phyloP scores from a whole-genome alignment of 2,329 filamentous ascomycete genomes.

The Epichloe glyceriae region DNA sequence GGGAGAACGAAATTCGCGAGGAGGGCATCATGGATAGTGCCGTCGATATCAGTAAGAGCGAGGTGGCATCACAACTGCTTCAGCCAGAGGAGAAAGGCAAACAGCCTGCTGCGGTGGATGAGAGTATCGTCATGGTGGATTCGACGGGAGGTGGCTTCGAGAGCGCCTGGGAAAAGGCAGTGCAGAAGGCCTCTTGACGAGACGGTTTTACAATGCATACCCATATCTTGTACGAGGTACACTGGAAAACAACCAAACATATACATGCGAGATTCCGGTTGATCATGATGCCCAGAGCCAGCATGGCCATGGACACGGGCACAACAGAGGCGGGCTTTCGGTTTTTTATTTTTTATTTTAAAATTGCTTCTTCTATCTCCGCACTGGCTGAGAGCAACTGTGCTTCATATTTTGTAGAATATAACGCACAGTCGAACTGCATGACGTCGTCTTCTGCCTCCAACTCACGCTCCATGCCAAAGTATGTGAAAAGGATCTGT shows the following conservation, averaged over 20 bases:
- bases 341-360: neutral
- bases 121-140: conserved; percentile 40
- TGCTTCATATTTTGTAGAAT: neutral
- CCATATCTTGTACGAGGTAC: neutral
- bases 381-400: neutral
- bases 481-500: neutral
- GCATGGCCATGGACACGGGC: neutral
- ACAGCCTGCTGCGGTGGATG: conserved; percentile 16
- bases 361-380: neutral
- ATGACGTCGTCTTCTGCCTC: neutral
- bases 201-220: neutral
- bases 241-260: neutral
- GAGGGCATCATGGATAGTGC: conserved; percentile 29
- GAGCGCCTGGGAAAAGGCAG: conserved; percentile 56
- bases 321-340: neutral
- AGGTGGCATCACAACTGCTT: conserved; percentile 9
- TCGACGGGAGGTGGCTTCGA: conserved; percentile 41
- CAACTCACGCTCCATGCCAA: neutral
- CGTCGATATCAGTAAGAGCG: conserved; percentile 18
- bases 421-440: neutral
- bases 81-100: conserved; percentile 17
- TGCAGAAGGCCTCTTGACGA: conserved; percentile 15
- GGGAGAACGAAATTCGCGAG: conserved; percentile 50
- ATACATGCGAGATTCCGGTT: neutral
- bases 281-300: neutral